Evolutionary conservation across 257 asterid species (phyloP), one percentile per base, ranked within the genome.

Genomic region (Lithospermum erythrorhizon): DNA sequence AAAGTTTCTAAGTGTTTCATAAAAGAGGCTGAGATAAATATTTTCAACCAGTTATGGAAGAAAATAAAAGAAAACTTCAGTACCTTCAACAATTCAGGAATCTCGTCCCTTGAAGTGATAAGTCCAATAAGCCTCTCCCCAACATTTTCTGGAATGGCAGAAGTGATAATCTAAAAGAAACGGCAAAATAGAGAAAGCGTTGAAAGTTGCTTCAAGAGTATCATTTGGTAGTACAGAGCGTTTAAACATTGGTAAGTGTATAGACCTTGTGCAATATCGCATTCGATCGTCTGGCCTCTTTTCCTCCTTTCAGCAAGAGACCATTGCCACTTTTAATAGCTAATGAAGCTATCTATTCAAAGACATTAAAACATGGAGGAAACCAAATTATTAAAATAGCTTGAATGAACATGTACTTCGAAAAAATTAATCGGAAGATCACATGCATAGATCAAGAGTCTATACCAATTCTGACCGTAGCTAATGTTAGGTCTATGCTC

Each of bases 301-400:
- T 85, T 49, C 96, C 96, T 17, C 96, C 96, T 79, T 87, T 87
- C 73, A 87, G 69, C 62, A 87, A 74, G 72, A 87, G 81, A 16
- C 96, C 96, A 48, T 87, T 87, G 63, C 96, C 96, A 72, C 94
- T 87, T 54, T 86, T 73, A 41, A 87, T 82, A 35, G 96, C 91
- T 67, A 87, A 75, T 55, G 96, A 82, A 74, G 96, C 96, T 77
- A 87, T 87, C 96, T 87, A 58, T 72, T 56, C 60, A 56, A 65
- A 61, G 58, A 48, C 55, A 53, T 63, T 41, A 55, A 48, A 63
- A 53, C 54, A 48, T 19, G n/a, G 9, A 27, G 56, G 21, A 10
- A 19, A 23, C 15, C 8, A 20, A 9, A 53, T 53, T 10, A 53
- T 20, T 22, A 53, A 20, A 53, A 20, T 15, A 6, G 18, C 57